Base-by-base conservation (phyloP, 768 basidiomycete species). In the Pulveroboletus ravenelii region DNA sequence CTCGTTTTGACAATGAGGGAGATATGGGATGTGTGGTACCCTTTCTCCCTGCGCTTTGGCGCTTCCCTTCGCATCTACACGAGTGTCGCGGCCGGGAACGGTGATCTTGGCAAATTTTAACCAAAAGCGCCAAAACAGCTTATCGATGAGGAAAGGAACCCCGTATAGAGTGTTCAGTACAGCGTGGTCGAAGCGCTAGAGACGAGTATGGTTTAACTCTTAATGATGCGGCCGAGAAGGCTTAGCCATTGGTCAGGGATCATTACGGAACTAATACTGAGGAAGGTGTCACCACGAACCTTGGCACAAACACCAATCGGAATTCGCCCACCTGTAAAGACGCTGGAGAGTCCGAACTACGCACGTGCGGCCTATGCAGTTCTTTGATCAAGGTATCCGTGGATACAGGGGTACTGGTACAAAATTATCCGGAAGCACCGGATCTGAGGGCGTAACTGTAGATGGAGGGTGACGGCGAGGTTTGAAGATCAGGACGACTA, bases 401-500 rank as follows among this genome's bases (percentile, higher is more conserved):
- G 56, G 57, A 58, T 67, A 67, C 59, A 68, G 38, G 52, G 50
- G 55, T 60, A 62, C 61, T 60, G 59, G 49, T 60, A 69, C 61
- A 61, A 59, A 47, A 65, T 54, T 56, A 60, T 70, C 58, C 51
- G 43, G 38, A 42, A 54, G 46, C 10, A 63, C 54, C 32, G 70
- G 39, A 44, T 65, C 72, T 53, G 65, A 55, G 12, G 53, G 39
- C 14, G 52, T 53, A 36, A 67, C 56, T 40, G 71, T 55, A 45
- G 73, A 47, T 48, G 70, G 53, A 42, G 66, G 56, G 50, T 75
- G 80, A 59, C 77, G 73, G 66, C 82, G 84, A 39, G 94, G 93
- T 73, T 96, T 97, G 76, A 95, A 91, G 51, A 97, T 87, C 62
- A 99, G 78, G 43, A 93, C 81, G 55, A 97, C 61, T 61, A 95